Conservation (phyloP, 345 rosid genomes). For the Lumnitzera racemosa region DNA sequence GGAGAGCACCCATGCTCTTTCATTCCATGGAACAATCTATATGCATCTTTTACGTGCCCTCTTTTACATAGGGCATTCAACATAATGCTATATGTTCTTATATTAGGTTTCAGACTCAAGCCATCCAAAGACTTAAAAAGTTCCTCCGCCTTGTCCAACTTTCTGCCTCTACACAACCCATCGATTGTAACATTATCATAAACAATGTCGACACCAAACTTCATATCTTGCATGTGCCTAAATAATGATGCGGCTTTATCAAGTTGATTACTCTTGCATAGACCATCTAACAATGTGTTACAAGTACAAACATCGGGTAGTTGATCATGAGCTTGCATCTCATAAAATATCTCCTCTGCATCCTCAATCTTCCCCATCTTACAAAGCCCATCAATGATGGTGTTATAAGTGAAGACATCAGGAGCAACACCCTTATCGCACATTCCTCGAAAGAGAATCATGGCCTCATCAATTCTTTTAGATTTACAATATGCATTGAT, state of each 20-base stretch:
- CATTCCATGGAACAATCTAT: conserved; percentile 13
- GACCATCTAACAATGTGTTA: conserved; percentile 11
- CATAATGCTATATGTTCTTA: conserved; percentile 12
- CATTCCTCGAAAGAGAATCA: conserved; percentile 21
- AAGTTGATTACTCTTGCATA: conserved; percentile 13
- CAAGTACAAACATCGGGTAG: conserved; percentile 6
- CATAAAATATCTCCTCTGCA: conserved; percentile 17
- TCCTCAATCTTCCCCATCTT: conserved; percentile 15
- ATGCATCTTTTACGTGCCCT: conserved; percentile 7
- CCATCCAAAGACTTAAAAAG: background rate
- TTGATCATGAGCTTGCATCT: conserved; percentile 9
- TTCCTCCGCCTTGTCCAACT: conserved; percentile 3
- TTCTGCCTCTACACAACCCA: conserved; percentile 27
- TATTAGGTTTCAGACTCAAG: conserved; percentile 5
- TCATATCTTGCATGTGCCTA: conserved; percentile 5
- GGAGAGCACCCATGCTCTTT: conserved; percentile 12
- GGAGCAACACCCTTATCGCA: conserved; percentile 14
- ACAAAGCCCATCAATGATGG: conserved; percentile 25
- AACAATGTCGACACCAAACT: conserved; percentile 12
- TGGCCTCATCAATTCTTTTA: conserved; percentile 14
- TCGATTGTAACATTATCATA: conserved; percentile 20
- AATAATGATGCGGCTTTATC: conserved; percentile 18
- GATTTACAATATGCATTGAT: conserved; percentile 21
- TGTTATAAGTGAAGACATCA: conserved; percentile 12
- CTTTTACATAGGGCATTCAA: conserved; percentile 15